phyloP scores from a whole-genome alignment of 495 filamentous ascomycete species.

The Penicillium goetzii region DNA sequence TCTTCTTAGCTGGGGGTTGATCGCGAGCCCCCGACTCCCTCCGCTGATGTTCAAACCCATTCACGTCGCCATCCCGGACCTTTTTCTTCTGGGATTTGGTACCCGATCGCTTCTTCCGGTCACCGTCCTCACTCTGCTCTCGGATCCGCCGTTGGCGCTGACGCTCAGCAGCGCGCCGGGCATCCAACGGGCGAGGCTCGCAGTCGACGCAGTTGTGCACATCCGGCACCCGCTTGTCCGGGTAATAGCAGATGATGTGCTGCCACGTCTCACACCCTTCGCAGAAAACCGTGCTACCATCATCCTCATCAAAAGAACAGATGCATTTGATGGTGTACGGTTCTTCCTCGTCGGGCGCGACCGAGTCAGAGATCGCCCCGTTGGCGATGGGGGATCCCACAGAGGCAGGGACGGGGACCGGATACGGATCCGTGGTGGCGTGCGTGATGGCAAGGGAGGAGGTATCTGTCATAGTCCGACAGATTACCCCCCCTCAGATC shows the following conservation, averaged over 20 bases:
- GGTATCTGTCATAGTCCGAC: slow-evolving; percentile 94
- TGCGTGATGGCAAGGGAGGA: slow-evolving; percentile 63
- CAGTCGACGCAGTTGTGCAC: slow-evolving; percentile 89
- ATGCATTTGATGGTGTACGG: slow-evolving; percentile 98
- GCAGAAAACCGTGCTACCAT: slow-evolving; percentile 96
- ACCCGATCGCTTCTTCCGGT: slow-evolving; percentile 69
- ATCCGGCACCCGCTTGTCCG: slow-evolving; percentile 71
- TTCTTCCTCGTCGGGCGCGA: slow-evolving; percentile 73
- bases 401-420: slow-evolving; percentile 59
- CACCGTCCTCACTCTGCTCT: slow-evolving; percentile 62
- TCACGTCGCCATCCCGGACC: slow-evolving; percentile 52
- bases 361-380: slow-evolving; percentile 59
- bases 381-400: slow-evolving; percentile 55
- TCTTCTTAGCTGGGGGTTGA: slow-evolving; percentile 66
- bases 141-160: slow-evolving; percentile 65
- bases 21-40: slow-evolving; percentile 58
- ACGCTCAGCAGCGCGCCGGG: slow-evolving; percentile 67
- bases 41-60: slow-evolving; percentile 46
- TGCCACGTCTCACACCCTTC: slow-evolving; percentile 97
- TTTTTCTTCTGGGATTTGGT: slow-evolving; percentile 80
- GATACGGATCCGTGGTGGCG: slow-evolving; percentile 65
- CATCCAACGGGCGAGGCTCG: slow-evolving; percentile 72
- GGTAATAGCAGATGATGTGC: slow-evolving; percentile 95
- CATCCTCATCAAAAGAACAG: slow-evolving; percentile 88
- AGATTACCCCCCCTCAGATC: slow-evolving; percentile 59